These are phyloP conservation scores for Setaria viridis DNA, from an alignment of 202 grass and related monocot species.

Conservation along the genomic window DNA sequence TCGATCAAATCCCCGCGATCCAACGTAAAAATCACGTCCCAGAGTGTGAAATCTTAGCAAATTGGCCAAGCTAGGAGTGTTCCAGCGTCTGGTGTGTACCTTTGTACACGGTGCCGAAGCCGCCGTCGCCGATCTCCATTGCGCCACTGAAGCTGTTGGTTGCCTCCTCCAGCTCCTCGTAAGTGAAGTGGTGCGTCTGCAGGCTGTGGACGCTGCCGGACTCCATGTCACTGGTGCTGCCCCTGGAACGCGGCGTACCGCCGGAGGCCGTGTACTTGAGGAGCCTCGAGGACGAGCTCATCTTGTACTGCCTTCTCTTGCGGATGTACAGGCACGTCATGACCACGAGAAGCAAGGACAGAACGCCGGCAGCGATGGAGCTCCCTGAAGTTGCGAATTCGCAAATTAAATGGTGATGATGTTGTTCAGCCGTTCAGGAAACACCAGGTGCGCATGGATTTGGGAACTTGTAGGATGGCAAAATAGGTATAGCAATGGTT, in stretches of 20 bases:
- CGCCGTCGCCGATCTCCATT: constrained; percentile 73
- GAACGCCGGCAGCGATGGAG: constrained; percentile 4
- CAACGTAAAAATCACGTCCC: background rate
- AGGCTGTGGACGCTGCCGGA: constrained; percentile 46
- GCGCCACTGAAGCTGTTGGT: constrained; percentile 62
- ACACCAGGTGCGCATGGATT: background rate
- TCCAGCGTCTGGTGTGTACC: constrained; percentile 25
- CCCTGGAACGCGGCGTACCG: constrained; percentile 38
- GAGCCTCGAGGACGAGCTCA: constrained; percentile 51
- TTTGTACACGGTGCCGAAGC: constrained; percentile 91
- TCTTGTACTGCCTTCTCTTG: constrained; percentile 51
- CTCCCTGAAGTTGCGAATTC: constrained; percentile 11
- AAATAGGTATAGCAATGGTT: background rate
- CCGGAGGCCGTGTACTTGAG: constrained; percentile 50
- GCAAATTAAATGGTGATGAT: background rate
- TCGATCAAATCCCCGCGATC: background rate
- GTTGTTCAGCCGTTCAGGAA: background rate
- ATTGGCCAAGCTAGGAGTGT: background rate
- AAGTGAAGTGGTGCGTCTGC: constrained; percentile 66
- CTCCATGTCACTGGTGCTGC: constrained; percentile 43
- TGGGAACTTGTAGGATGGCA: background rate
- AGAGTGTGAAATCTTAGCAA: background rate
- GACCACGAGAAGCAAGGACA: constrained; percentile 32
- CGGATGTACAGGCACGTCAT: constrained; percentile 46
- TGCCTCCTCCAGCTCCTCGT: constrained; percentile 76